Conservation (phyloP, 1,284 basidiomycete species). For the Ustilago curta region DNA sequence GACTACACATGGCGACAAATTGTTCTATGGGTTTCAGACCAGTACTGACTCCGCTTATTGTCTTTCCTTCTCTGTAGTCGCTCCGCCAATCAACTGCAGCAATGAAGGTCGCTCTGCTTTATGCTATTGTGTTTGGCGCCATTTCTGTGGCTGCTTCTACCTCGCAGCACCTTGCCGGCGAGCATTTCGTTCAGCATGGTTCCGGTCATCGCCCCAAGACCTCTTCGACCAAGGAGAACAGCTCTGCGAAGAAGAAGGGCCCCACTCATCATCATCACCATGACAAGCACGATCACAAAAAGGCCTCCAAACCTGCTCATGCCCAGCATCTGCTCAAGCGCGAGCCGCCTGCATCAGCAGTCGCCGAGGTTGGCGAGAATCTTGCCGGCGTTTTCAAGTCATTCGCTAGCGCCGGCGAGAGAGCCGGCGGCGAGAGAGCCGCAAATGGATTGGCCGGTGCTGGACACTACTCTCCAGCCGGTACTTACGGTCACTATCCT, state of each 20-base stretch:
- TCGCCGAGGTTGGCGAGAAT: constrained; percentile 1
- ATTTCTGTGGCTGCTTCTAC: constrained; percentile 41
- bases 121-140: constrained; percentile 43
- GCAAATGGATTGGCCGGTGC: not conserved
- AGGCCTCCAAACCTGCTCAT: not conserved
- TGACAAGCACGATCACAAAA: constrained; percentile 2
- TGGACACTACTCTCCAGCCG: constrained; percentile 4
- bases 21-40: not conserved
- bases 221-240: not conserved
- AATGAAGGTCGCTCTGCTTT: constrained; percentile 42
- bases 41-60: not conserved
- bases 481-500: too few relatives aligned
- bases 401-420: too few relatives aligned
- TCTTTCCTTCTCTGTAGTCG: not conserved
- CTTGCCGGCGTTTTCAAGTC: constrained; percentile 5
- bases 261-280: not conserved
- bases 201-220: not conserved
- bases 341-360: not conserved
- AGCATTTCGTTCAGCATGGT: constrained; percentile 7
- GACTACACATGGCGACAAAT: not conserved
- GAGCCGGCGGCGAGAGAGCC: not conserved
- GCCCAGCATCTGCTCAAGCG: constrained; percentile 10
- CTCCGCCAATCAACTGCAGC: not conserved
- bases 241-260: constrained; percentile 3
- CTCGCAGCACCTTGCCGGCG: constrained; percentile 15